Evolutionary conservation across 257 asterid genomes (phyloP), one percentile per base, ranked within the genome.

Genomic region (Craterostigma plantagineum): DNA sequence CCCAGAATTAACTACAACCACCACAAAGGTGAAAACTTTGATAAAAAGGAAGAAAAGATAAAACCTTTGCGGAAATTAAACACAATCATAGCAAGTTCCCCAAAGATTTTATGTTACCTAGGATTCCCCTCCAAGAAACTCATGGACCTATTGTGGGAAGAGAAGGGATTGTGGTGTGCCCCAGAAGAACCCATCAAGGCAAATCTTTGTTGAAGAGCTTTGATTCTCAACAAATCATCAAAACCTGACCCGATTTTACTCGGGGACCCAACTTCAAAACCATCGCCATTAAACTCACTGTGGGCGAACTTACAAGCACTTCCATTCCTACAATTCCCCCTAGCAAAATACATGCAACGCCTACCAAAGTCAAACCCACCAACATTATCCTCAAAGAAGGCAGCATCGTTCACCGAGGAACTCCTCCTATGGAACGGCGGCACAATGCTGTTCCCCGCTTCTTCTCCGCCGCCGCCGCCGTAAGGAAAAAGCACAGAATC

Each of bases 321-420:
- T 0, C 92, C 95, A 40, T 84, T 84, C 62, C 77, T 79, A 59
- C 95, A 84, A 18, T 63, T 74, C 5, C 95, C 96, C 54, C 72
- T 72, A 0, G 87, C 81, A 18, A 39, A 81, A 53, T 75, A 81
- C 65, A 69, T 56, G 63, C 94, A 86, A 12, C 90, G 94, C 56
- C 72, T 66, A 77, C 79, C 92, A 56, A 70, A 56, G 6, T 82
- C 83, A 15, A 62, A 49, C 0, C 66, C 64, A 47, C 56, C 59
- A 8, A 71, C 71, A n/a, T 62, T 71, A 3, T 72, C 81, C n/a
- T 61, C 83, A 9, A 72, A 63, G 51, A 63, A 64, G 2, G 50
- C 79, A 17, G 68, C 94, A 49, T 81, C 96, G 36, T 75, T 75
- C 8, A 71, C 91, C 0, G 96, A 85, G 27, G 71, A 65, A 27